These are phyloP conservation scores for Trypethelium eluteriae DNA, from an alignment of 495 filamentous ascomycete species.

Conservation along the genomic window DNA sequence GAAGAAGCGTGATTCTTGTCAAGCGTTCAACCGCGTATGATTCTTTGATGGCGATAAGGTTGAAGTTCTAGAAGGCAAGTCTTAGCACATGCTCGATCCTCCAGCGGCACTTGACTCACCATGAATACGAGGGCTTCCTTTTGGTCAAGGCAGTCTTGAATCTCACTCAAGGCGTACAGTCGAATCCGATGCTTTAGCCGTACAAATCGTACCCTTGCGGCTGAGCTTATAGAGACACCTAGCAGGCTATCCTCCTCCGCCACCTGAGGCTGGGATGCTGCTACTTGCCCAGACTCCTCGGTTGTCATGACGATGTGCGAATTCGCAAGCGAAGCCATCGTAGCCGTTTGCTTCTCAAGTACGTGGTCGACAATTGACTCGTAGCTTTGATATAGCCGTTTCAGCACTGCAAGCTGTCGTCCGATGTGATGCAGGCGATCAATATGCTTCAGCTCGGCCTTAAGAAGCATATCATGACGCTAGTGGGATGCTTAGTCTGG, in stretches of 20 bases:
- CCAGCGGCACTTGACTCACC: conserved; percentile 32
- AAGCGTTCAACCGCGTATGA: conserved; percentile 69
- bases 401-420: conserved; percentile 56
- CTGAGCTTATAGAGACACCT: conserved; percentile 53
- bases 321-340: conserved; percentile 35
- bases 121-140: conserved; percentile 70
- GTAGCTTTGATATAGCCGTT: conserved; percentile 73
- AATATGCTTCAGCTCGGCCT: conserved; percentile 55
- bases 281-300: conserved; percentile 15
- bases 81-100: neutral
- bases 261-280: conserved; percentile 41
- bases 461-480: conserved; percentile 52
- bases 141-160: conserved; percentile 69
- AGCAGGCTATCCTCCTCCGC: conserved; percentile 35
- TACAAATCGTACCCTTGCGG: conserved; percentile 66
- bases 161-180: conserved; percentile 71
- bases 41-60: conserved; percentile 77
- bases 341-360: conserved; percentile 43
- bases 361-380: conserved; percentile 68
- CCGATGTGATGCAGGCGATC: conserved; percentile 66
- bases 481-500: conserved; percentile 24
- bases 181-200: conserved; percentile 67
- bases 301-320: conserved; percentile 29
- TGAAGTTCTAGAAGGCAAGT: conserved; percentile 58
- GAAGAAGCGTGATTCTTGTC: conserved; percentile 70